A percentile compares a stretch with the other conserved stretches of the same genome.
Evolutionary conservation across 2,329 filamentous ascomycete genomes (phyloP).

Genomic region (Polytolypa hystricis): DNA sequence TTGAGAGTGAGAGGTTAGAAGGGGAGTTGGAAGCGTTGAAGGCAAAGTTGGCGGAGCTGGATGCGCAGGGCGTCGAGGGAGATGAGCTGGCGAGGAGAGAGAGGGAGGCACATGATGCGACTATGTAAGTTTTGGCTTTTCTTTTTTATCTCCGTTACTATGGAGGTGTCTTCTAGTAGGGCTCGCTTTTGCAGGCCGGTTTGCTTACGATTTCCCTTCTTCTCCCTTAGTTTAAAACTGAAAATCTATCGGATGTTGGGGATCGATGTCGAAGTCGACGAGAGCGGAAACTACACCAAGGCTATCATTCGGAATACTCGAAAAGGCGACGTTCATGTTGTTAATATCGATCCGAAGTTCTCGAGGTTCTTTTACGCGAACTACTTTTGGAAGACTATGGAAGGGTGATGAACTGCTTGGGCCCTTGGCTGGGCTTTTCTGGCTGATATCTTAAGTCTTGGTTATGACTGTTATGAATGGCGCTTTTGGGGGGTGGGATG

Average conservation of each 20-base stretch:
- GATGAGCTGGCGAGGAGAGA: constrained; percentile 41
- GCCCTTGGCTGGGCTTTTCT: no score
- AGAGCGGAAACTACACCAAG: constrained; percentile 69
- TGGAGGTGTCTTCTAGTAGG: not conserved
- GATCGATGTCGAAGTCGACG: constrained; percentile 77
- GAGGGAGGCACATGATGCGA: constrained; percentile 40
- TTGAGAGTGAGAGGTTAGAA: constrained; percentile 85
- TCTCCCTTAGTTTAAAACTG: constrained; percentile 52
- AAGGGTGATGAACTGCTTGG: constrained; percentile 22
- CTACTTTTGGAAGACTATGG: constrained; percentile 89
- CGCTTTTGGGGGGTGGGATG: no score
- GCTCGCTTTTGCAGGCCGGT: no score
- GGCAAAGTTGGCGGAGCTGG: constrained; percentile 66
- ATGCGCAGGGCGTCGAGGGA: constrained; percentile 78
- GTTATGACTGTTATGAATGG: not conserved
- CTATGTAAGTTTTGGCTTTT: constrained; percentile 30
- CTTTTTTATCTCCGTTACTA: not conserved
- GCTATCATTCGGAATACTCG: constrained; percentile 75
- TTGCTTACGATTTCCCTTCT: not conserved
- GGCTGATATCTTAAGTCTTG: no score
- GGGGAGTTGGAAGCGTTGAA: constrained; percentile 65
- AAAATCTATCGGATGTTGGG: constrained; percentile 87
- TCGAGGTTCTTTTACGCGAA: constrained; percentile 87
- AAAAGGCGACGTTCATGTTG: constrained; percentile 86
- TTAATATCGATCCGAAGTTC: constrained; percentile 89